These are phyloP conservation scores for Byssoonygena ceratinophila DNA, from an alignment of 2,329 filamentous ascomycete genomes.

Conservation along the genomic window DNA sequence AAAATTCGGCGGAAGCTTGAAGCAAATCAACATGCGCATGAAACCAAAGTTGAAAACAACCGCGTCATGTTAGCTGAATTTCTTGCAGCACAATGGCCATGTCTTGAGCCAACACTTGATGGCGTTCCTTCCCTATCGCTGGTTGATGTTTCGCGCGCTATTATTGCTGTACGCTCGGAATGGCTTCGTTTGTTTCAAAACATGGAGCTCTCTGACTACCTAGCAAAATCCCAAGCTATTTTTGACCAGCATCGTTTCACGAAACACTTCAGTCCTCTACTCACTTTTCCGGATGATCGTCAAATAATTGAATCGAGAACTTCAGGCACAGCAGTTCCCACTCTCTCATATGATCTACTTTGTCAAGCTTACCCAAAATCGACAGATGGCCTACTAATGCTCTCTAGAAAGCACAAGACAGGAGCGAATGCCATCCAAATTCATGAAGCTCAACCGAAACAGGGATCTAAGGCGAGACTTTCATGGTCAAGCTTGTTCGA, in stretches of 20 bases:
- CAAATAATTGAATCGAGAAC: not conserved
- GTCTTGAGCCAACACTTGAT: slow-evolving; percentile 9
- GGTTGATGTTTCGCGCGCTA: slow-evolving; percentile 22
- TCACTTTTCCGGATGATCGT: not conserved
- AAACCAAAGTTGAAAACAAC: slow-evolving; percentile 10
- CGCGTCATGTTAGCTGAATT: slow-evolving; percentile 13
- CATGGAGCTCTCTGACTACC: slow-evolving; percentile 36
- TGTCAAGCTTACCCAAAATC: not conserved
- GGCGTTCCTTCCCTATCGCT: not conserved
- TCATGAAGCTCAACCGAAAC: not conserved
- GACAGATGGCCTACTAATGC: not conserved
- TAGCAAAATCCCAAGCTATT: slow-evolving; percentile 37
- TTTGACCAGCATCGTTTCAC: slow-evolving; percentile 23
- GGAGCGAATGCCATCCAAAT: not conserved
- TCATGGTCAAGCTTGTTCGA: no score
- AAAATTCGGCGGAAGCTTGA: slow-evolving; percentile 11
- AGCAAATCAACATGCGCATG: slow-evolving; percentile 6
- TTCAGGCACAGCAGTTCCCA: not conserved
- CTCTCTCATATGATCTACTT: slow-evolving; percentile 1
- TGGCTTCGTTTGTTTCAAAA: slow-evolving; percentile 45
- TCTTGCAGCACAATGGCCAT: slow-evolving; percentile 16
- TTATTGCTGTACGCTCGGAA: slow-evolving; percentile 35
- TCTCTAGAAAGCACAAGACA: not conserved
- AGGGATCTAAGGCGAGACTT: no score
- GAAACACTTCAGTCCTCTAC: not conserved